phyloP scores from a whole-genome alignment of 305 asterid genomes.

The Salvia sclarea region DNA sequence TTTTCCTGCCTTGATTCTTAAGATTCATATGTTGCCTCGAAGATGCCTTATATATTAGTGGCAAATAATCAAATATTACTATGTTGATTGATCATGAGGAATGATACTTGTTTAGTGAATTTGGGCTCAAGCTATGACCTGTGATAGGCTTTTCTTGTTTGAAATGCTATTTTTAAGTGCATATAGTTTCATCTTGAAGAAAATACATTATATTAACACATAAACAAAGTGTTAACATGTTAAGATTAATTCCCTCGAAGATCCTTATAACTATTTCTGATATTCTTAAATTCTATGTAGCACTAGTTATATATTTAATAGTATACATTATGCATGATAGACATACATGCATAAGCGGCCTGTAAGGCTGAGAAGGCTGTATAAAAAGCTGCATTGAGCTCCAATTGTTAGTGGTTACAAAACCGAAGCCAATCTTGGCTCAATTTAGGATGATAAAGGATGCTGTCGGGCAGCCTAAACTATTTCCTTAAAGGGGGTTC shows the following conservation, averaged over 20 bases:
- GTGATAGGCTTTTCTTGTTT: too few relatives aligned
- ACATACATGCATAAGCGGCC: background rate
- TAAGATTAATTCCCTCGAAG: background rate
- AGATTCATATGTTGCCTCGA: slow-evolving; percentile 10
- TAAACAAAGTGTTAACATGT: background rate
- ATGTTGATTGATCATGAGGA: slow-evolving; percentile 10
- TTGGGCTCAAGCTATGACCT: background rate
- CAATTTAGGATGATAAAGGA: background rate
- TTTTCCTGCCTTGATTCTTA: slow-evolving; percentile 3
- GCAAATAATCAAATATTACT: background rate
- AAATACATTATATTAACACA: too few relatives aligned
- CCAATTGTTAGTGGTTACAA: too few relatives aligned
- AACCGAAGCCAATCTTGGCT: background rate
- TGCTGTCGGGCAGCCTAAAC: background rate
- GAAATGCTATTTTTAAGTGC: too few relatives aligned
- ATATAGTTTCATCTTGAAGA: too few relatives aligned
- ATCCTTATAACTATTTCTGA: background rate
- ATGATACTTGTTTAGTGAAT: background rate
- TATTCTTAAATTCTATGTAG: background rate
- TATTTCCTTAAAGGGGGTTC: background rate
- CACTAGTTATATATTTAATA: too few relatives aligned
- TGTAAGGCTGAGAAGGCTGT: background rate
- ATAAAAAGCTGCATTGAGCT: background rate
- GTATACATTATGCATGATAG: background rate
- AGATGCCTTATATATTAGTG: slow-evolving; percentile 11